A percentile compares a stretch with the other conserved stretches of the same genome.
phyloP scores from a whole-genome alignment of 805 yeast genomes.

The Saturnispora sanitii region DNA sequence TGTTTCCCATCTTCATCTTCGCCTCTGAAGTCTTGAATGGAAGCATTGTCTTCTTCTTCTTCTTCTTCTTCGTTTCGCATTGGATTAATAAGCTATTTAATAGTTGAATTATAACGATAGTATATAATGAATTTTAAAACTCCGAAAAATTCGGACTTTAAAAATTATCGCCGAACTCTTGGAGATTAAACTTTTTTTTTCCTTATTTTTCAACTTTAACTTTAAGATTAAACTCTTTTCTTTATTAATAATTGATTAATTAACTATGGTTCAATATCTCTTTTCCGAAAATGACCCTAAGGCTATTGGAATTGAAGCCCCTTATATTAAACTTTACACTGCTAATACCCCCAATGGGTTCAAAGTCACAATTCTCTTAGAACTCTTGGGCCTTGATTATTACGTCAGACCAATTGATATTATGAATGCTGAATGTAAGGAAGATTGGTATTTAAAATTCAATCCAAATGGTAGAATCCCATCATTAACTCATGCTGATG shows the following conservation, averaged over 20 bases:
- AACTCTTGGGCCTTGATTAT: constrained; percentile 34
- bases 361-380: constrained; percentile 33
- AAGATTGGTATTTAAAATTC: constrained; percentile 44
- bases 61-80: too few species aligned
- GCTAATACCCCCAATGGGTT: constrained; percentile 37
- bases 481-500: constrained; percentile 32
- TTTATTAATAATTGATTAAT: neutral
- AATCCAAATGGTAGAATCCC: constrained; percentile 63
- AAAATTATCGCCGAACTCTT: neutral
- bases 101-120: too few species aligned
- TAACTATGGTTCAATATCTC: constrained; percentile 24
- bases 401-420: constrained; percentile 35
- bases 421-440: constrained; percentile 36
- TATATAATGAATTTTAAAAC: too few species aligned
- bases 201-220: too few species aligned
- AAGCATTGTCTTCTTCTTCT: too few species aligned
- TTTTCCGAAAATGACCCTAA: constrained; percentile 29
- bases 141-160: too few species aligned
- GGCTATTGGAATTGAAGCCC: constrained; percentile 27
- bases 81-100: too few species aligned
- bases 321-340: constrained; percentile 35
- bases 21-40: too few species aligned
- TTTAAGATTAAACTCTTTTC: too few species aligned
- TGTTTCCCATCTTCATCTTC: too few species aligned
- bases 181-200: neutral